Evolutionary conservation across 352 stramenopile genomes (phyloP), one percentile per base, ranked within the genome.

Genomic region (Aphanomyces euteiches): DNA sequence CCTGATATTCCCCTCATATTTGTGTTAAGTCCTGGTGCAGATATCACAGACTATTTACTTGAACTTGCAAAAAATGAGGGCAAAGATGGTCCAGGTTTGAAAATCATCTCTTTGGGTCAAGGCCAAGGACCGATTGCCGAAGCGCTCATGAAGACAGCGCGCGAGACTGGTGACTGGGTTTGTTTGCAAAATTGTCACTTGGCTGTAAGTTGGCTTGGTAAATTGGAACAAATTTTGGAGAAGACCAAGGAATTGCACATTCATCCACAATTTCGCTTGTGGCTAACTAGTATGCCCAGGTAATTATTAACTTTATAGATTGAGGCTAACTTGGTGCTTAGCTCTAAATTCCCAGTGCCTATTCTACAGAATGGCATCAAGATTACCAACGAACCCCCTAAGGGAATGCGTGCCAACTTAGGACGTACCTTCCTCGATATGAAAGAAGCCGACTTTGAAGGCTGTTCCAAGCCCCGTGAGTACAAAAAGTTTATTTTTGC

Each of bases 331-430:
- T 5, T 60, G 8, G 6, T 60, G 43, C 0, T 34, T 43, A 58
- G 43, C 36, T 67, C 87, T 10, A 80, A 85, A 0, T 98, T 98
- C 67, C 93, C 94, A 1, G 94, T 98, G 36, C 84, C 92, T 7
- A 94, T 98, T 40, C 78, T 98, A 12, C 94, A 98, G 74, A 97
- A 96, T 64, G 92, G 94, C 36, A 97, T 98, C 75, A 98, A 98
- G 74, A 96, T 98, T 66, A 98, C 94, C 2, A 97, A 98, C 61
- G 95, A 98, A 60, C 91, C 94, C 10, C 94, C 94, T 0, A 88
- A 91, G 56, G 94, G 93, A 19, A 90, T 98, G 65, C 88, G 88
- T 34, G 92, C 92, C 4, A 98, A 98, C 74, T 73, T 98, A 4
- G 82, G 86, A n/a, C 83, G 94, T 38, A 96, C 90, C 0, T 98